Conservation (phyloP, 2,329 filamentous ascomycete species). For the Aspergillus sp. region DNA sequence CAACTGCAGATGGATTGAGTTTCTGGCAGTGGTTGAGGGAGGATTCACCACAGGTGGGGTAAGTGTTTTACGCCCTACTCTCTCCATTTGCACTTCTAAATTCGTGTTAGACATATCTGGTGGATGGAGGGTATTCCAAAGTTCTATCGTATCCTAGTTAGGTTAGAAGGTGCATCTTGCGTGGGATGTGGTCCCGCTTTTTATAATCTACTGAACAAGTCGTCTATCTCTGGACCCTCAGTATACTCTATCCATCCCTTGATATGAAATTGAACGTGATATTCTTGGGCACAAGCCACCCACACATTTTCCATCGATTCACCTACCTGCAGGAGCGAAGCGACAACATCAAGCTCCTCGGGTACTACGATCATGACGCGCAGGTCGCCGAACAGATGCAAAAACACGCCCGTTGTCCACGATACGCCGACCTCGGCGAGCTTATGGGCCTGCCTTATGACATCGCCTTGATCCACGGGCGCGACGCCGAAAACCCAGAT, state of each 20-base stretch:
- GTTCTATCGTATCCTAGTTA: constrained; percentile 3
- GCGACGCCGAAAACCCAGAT: not conserved
- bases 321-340: not conserved
- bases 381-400: not conserved
- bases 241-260: not conserved
- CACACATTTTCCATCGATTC: not conserved
- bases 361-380: not conserved
- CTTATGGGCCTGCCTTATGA: not conserved
- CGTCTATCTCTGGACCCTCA: not conserved
- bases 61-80: not conserved
- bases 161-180: too few species aligned
- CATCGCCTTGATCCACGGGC: not conserved
- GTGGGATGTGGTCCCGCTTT: too few species aligned
- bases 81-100: not conserved
- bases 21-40: not conserved
- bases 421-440: not conserved
- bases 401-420: not conserved
- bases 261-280: not conserved
- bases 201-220: not conserved
- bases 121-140: not conserved
- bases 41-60: not conserved
- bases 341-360: not conserved
- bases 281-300: not conserved
- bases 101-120: not conserved
- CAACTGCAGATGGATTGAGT: constrained; percentile 1